Base-by-base conservation (phyloP, 2,329 filamentous ascomycete genomes). In the Alternaria conjuncta region DNA sequence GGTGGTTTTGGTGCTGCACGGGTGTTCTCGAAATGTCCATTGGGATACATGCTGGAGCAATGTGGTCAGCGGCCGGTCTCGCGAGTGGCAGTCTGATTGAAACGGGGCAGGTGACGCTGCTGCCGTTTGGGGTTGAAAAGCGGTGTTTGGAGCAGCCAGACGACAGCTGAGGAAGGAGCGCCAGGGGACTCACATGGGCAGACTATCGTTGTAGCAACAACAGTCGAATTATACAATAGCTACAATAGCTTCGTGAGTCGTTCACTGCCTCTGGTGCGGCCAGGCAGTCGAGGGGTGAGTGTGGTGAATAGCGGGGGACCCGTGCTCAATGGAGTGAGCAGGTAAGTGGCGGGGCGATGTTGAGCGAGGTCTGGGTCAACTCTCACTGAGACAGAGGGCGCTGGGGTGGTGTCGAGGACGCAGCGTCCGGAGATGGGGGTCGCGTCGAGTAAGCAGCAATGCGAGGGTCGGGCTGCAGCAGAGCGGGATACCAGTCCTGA, bases 1-100 rank as follows among this genome's bases (percentile, higher is more conserved):
- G 95, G 96, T 65, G 96, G 95, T 75, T 92, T 91, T 70, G 96
- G 96, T 71, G 96, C 95, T 73, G 96, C 95, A 69, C 96, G 94
- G 66, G 96, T 94, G 81, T 98, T 98, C 92, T 98, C 96, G 84
- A 98, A 98, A 74, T 89, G 87, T 67, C 87, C 86, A 64, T 86
- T 82, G 46, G 86, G 83, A 80, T 90, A 90, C 74, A 88, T 85
- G 70, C 86, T 88, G 77, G n/a, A 9, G 46, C 30, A 49, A 20
- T 21, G 60, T 36, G 53, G 46, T 74, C 60, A 68, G 68, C 51
- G 50, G n/a, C 49, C 41, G 43, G 49, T 28, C 47, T 55, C 56
- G 28, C 20, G 30, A 60, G 59, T 28, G 55, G 36, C 23, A 30
- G 55, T 51, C 11, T 23, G 51, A 28, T 47, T 41, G 41, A 47